A percentile compares a stretch with the other conserved stretches of the same genome.
phyloP scores from a whole-genome alignment of 192 early-diverging fungal species.

The Entomortierella lignicola region DNA sequence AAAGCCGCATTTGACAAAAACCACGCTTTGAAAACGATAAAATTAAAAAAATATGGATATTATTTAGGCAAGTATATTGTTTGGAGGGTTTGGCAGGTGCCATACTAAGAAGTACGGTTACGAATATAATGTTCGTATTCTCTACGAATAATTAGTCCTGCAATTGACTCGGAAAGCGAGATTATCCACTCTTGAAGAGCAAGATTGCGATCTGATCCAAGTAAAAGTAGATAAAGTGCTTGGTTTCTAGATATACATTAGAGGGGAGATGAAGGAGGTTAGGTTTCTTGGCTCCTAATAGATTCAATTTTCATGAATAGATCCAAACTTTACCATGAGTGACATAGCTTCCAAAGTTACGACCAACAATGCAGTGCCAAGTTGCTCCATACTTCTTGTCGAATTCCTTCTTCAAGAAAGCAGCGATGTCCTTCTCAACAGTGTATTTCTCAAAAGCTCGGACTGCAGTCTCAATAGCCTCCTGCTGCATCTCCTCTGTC shows the following conservation, averaged over 20 bases:
- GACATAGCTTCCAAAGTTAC: conserved; percentile 99
- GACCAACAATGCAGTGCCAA: conserved; percentile 99
- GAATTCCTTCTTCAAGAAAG: conserved; percentile 97
- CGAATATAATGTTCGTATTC: neutral
- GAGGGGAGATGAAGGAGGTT: neutral
- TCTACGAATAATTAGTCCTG: neutral
- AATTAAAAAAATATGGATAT: neutral
- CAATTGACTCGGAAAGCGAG: neutral
- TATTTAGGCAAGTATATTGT: neutral
- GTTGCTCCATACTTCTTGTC: conserved; percentile 98
- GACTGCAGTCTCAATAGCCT: conserved; percentile 88
- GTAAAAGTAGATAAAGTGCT: conserved; percentile 99
- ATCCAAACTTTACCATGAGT: conserved; percentile 89
- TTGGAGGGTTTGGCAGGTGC: neutral
- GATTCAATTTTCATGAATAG: too few relatives aligned
- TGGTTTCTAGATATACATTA: conserved; percentile 62
- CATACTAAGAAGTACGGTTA: neutral
- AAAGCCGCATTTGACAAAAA: too few relatives aligned
- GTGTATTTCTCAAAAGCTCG: conserved; percentile 92
- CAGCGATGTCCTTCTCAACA: conserved; percentile 98
- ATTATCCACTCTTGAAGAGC: conserved; percentile 91
- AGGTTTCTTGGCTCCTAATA: neutral
- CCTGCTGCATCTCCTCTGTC: conserved; percentile 95
- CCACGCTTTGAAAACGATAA: neutral
- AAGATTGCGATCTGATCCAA: conserved; percentile 93